Base-by-base conservation (phyloP, 768 basidiomycete genomes). In the Lentinula boryana region DNA sequence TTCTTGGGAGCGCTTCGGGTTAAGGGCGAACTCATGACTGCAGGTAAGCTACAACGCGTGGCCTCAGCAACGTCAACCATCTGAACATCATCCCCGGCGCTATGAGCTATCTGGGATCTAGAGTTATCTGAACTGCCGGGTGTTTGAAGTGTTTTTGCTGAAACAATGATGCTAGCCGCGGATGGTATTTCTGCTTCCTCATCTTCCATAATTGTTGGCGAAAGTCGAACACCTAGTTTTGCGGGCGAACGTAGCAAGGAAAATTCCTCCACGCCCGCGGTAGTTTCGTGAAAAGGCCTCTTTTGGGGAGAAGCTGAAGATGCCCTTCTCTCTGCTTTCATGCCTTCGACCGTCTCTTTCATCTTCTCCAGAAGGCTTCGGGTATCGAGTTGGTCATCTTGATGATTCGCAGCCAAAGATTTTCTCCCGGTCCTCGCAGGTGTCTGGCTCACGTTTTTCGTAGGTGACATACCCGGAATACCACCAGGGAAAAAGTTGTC, bases 401-500 rank as follows among this genome's bases (percentile, higher is more conserved):
- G 10, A 27, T 23, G 27, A 12, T 5, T 18, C 21, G 31, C 27
- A 36, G 57, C 31, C 8, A 38, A 7, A 12, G 57, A 58, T n/a
- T 27, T 13, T 36, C 57, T 46, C n/a, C 31, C 57, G 9, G 23
- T 32, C 23, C 46, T 58, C 12, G n/a, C 15, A 8, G 57, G 46
- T 13, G 57, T 16, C 16, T 31, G 46, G 16, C n/a, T 27, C 6
- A 6, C 46, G 12, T 4, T 44, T 38, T 58, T 62, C 58, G 27
- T 67, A 62, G 72, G 70, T 68, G 62, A 68, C 72, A 84, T 75
- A 1, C 84, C 85, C 1, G 86, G 85, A 13, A 80, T 75, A 18
- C 80, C 79, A 21, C 78, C 82, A 18, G 15, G 35, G 69, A 82
- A 85, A 67, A 82, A 83, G 18, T 65, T 58, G 68, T 80, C 73